Base-by-base conservation (phyloP, 345 rosid genomes). In the Eutrema japonicum region DNA sequence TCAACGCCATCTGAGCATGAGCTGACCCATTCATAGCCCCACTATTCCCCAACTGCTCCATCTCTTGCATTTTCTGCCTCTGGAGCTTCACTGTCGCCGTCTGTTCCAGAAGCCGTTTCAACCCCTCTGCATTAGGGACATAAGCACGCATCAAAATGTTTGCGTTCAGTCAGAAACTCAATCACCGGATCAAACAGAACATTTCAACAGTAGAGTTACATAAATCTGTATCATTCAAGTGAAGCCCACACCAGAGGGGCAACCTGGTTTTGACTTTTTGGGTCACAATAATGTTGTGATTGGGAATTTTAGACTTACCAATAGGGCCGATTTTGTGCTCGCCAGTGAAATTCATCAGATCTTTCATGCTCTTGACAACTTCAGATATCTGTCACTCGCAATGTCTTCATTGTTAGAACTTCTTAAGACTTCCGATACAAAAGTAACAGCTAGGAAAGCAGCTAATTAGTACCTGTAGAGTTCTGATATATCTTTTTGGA, bases 331-430 rank as follows among this genome's bases (percentile, higher is more conserved):
- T 80, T 82, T 94, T 86, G 54, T 83, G 64, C 42, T 94, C 93
- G 58, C 77, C 78, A 50, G 93, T 87, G 83, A 91, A 87, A 73
- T 82, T 85, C 79, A 91, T 88, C 63, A 94, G 83, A 83, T 91
- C 99, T 82, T 91, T 91, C 99, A 91, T 94, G 85, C 95, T 88
- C 78, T 84, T 89, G 77, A 94, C 96, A 82, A 89, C 96, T 91
- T 94, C 99, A 32, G 97, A 86, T 55, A 91, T 94, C 99, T 91
- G 82, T 47, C 60, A 64, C 67, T 76, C 49, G 63, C 55, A 73
- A 47, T 54, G 18, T 22, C 59, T 54, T 54, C 16, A 2, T 1
- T 54, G 13, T 64, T 29, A 64, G 10, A 37, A 42, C 26, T 45
- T 47, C 30, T 7, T n/a, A 37, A 9, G 57, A 32, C 71, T 69